phyloP scores from a whole-genome alignment of 805 yeast genomes.

The Scheffersomyces stipitis region DNA sequence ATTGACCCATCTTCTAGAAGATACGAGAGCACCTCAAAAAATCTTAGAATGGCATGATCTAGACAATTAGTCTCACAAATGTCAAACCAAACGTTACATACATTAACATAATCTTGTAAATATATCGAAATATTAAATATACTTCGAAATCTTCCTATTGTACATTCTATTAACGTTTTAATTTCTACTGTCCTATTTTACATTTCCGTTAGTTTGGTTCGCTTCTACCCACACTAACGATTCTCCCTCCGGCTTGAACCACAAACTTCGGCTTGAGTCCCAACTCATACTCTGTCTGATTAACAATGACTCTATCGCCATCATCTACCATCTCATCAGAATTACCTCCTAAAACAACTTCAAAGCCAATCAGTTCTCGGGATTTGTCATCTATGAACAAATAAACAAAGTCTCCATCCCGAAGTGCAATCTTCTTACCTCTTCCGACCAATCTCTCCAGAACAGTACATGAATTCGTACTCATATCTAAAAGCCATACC shows the following conservation, averaged over 20 bases:
- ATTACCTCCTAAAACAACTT: slow-evolving; percentile 52
- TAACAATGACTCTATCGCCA: slow-evolving; percentile 29
- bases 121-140: too few relatives aligned
- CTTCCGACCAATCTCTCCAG: slow-evolving; percentile 60
- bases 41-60: not conserved
- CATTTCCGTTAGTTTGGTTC: slow-evolving; percentile 4
- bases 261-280: slow-evolving; percentile 26
- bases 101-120: too few relatives aligned
- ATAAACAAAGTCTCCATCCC: slow-evolving; percentile 64
- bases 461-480: slow-evolving; percentile 77
- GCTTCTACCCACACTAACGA: slow-evolving; percentile 1
- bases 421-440: slow-evolving; percentile 60
- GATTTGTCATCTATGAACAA: slow-evolving; percentile 62
- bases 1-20: slow-evolving; percentile 15
- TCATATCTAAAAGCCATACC: slow-evolving; percentile 76
- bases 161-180: too few relatives aligned
- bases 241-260: slow-evolving; percentile 9
- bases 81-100: too few relatives aligned
- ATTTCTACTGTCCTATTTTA: not conserved
- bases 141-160: too few relatives aligned
- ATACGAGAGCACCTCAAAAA: not conserved
- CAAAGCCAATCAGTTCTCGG: slow-evolving; percentile 53
- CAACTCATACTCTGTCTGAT: slow-evolving; percentile 27
- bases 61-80: too few relatives aligned
- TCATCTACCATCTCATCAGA: slow-evolving; percentile 60